A percentile compares a stretch with the other conserved stretches of the same genome.
Conservation (phyloP, 176 grass and related monocot species). For the Alopecurus myosuroides region DNA sequence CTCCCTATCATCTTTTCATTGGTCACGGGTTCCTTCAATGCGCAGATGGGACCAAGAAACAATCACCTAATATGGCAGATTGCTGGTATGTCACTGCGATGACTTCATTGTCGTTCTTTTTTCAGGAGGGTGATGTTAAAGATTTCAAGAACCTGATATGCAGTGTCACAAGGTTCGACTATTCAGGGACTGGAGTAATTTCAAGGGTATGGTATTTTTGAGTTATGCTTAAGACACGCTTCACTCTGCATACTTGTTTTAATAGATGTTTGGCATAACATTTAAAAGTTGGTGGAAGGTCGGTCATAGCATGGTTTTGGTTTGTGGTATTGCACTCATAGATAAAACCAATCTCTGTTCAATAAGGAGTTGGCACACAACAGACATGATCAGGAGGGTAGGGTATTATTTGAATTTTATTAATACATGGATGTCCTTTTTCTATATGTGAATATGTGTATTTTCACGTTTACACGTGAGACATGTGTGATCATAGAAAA, state of each 20-base stretch:
- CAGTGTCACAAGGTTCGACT: slow-evolving; percentile 35
- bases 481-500: too few species aligned
- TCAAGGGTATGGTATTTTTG: slow-evolving; percentile 25
- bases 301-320: background rate
- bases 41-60: background rate
- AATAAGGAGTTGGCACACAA: slow-evolving; percentile 53
- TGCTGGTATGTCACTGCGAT: background rate
- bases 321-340: slow-evolving; percentile 23
- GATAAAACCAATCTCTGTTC: slow-evolving; percentile 72
- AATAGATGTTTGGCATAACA: background rate
- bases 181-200: slow-evolving; percentile 41
- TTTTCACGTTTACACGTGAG: too few species aligned
- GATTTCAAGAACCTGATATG: slow-evolving; percentile 33
- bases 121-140: slow-evolving; percentile 19
- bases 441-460: too few species aligned
- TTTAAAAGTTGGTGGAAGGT: background rate
- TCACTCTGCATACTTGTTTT: background rate
- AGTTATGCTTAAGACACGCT: background rate
- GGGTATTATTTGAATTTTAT: too few species aligned
- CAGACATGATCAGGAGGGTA: slow-evolving; percentile 71
- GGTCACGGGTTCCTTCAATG: background rate
- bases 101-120: slow-evolving; percentile 6
- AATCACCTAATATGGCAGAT: background rate
- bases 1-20: background rate
- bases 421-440: too few species aligned